Evolutionary conservation across 768 basidiomycete genomes (phyloP), one percentile per base, ranked within the genome.

Genomic region (Pleurotus citrinopileatus): DNA sequence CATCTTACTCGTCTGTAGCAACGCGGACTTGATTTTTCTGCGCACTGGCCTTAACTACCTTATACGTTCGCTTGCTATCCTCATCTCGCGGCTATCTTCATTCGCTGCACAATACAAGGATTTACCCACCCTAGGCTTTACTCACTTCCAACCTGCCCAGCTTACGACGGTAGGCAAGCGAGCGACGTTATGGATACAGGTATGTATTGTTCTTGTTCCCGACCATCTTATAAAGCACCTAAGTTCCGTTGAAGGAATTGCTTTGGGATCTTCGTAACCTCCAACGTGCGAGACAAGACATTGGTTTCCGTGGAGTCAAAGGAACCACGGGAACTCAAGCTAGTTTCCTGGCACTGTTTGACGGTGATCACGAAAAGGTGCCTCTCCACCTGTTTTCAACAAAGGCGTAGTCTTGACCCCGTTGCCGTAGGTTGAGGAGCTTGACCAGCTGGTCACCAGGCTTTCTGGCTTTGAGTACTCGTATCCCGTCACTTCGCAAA

Each of bases 301-400:
- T 99, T 46, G 96, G 97, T 3, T 98, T 99, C 78, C 84, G 97
- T 52, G 97, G 97, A 42, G 97, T 96, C 48, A 99, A 99, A 71
- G 97, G 97, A n/a, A 98, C 97, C 0, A 99, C 97, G 0, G 97
- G 97, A 7, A 98, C 97, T 0, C 97, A 98, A 69, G 97, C 92
- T 3, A 94, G 91, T 60, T 99, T 98, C 76, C 75, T 98, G 53
- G 77, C 94, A 0, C 75, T 99, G 27, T 98, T 99, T 63, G 90
- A 98, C 56, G 95, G 95, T 0, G 87, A 98, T 67, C 95, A 99
- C 67, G 83, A 83, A 58, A 98, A 98, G 78, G 90, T 86, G 37
- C 32, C 32, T 9, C n/a, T 3, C 3, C n/a, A n/a, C 12, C 54
- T 55, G 17, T 52, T 42, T 25, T 12, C 32, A 15, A 17, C 15